phyloP scores from a whole-genome alignment of 305 asterid genomes.

The Fraxinus velutina region DNA sequence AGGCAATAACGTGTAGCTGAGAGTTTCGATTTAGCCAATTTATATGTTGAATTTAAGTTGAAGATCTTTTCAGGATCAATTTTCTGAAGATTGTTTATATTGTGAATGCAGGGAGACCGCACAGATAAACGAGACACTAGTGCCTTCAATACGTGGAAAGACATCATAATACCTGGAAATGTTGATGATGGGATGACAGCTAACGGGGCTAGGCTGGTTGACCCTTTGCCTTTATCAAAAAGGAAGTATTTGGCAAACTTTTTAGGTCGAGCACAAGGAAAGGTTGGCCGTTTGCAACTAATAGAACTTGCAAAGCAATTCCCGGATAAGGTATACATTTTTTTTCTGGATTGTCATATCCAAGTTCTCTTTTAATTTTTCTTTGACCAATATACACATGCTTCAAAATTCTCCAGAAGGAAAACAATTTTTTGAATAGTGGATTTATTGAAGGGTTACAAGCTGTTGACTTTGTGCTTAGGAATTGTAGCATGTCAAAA shows the following conservation, averaged over 20 bases:
- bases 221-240: conserved; percentile 73
- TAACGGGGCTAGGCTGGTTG: conserved; percentile 53
- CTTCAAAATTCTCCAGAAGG: neutral
- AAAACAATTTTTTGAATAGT: neutral
- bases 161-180: conserved; percentile 89
- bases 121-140: conserved; percentile 90
- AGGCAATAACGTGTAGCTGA: neutral
- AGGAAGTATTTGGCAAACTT: conserved; percentile 81
- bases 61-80: conserved; percentile 9
- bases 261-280: conserved; percentile 95
- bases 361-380: neutral
- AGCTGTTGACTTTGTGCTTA: conserved; percentile 7
- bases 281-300: conserved; percentile 73
- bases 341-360: conserved; percentile 2
- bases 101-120: conserved; percentile 70
- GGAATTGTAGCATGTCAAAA: conserved; percentile 7
- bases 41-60: neutral
- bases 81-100: conserved; percentile 15
- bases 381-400: neutral
- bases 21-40: neutral
- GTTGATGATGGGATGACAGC: conserved; percentile 91
- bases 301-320: conserved; percentile 75
- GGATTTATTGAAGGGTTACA: conserved; percentile 6
- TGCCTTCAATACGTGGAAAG: conserved; percentile 97
- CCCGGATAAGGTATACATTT: conserved; percentile 65